Evolutionary conservation across 768 basidiomycete species (phyloP), one percentile per base, ranked within the genome.

Genomic region (Boletellus sp.): DNA sequence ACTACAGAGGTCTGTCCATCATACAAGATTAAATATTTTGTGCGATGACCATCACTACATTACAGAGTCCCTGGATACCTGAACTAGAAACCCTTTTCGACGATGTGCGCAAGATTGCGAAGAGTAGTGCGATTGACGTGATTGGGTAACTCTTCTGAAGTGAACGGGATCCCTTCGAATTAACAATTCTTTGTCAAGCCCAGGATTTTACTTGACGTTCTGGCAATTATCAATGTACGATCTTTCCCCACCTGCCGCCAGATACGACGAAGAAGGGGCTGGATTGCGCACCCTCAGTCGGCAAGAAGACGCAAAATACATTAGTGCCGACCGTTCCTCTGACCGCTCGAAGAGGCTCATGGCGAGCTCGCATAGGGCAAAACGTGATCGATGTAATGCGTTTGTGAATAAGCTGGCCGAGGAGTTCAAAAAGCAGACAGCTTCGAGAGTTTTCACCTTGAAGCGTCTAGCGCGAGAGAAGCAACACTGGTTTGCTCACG

Each of bases 161-260:
- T 53, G 24, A 8, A 52, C 42, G 17, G 45, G 45, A 26, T 15
- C 20, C 44, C 33, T n/a, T 45, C 49, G 47, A 17, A 20, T 42
- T 55, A 45, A 51, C 35, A 33, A 15, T n/a, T 20, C 12, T 47
- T 38, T 23, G 56, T 44, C 1, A 32, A 96, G 95, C 3, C 85
- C 93, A 24, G 88, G 84, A 3, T 98, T 99, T 71, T 97, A 94
- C 62, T 70, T 90, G 40, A 93, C 94, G 3, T 99, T 97, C 72
- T 99, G 96, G 96, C 94, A 97, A 66, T 70, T 98, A 45, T 87
- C 91, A 1, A 87, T 88, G 31, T 90, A 93, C 60, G 96, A 99
- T 67, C 76, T 98, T 31, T 72, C 81, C 1, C 87, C 90, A 12
- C 93, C 94, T 0, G 74, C 77, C 16, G 62, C 80, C 6, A 81